phyloP scores from a whole-genome alignment of 768 basidiomycete genomes.

The Amanita phalloides region DNA sequence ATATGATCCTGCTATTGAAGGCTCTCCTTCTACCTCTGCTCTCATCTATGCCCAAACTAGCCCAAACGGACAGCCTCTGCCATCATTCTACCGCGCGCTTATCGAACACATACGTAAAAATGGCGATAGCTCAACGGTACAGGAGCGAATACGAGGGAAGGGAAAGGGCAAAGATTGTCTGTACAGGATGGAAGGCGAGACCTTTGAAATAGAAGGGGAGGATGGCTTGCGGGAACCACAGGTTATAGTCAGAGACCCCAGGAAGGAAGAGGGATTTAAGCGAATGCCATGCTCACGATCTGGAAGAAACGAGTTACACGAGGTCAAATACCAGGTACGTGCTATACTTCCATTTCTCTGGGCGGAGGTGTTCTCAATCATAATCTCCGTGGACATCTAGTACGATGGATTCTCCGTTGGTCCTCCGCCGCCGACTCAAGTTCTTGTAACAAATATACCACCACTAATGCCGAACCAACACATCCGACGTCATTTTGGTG shows the following conservation, averaged over 20 bases:
- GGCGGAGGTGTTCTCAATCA: neutral
- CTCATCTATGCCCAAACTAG: constrained; percentile 11
- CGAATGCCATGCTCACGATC: constrained; percentile 14
- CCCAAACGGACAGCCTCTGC: constrained; percentile 5
- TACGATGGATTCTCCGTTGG: constrained; percentile 66
- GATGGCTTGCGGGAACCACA: constrained; percentile 22
- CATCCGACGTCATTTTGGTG: constrained; percentile 55
- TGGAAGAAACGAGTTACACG: constrained; percentile 26
- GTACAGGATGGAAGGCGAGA: constrained; percentile 44
- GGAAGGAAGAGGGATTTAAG: constrained; percentile 28
- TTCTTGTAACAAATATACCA: constrained; percentile 65
- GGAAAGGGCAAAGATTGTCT: constrained; percentile 53
- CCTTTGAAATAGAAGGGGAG: constrained; percentile 26
- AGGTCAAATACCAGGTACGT: constrained; percentile 45
- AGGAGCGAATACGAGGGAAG: constrained; percentile 48
- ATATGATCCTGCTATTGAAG: constrained; percentile 49
- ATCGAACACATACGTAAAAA: constrained; percentile 29
- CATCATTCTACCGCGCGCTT: constrained; percentile 23
- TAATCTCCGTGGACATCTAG: constrained; percentile 24
- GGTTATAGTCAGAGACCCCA: constrained; percentile 39
- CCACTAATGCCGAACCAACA: constrained; percentile 57
- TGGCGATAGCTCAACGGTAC: constrained; percentile 15
- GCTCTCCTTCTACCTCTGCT: constrained; percentile 16
- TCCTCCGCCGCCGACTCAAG: constrained; percentile 61
- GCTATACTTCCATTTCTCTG: constrained; percentile 3